Conservation (phyloP, 1,139 yeast species). For the Pichia kudriavzevii region DNA sequence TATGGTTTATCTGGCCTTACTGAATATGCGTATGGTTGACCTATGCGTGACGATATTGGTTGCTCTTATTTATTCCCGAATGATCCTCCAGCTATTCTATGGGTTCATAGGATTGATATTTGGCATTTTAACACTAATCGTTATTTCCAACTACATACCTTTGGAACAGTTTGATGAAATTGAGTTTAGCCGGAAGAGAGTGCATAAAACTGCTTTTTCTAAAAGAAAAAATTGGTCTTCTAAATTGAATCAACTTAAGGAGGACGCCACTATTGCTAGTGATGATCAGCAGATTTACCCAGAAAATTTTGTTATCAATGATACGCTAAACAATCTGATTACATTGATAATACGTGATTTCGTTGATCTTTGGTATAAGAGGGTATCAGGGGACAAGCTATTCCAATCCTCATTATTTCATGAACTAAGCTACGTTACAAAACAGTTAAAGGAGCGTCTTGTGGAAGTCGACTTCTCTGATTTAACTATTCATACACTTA, state of each 20-base stretch:
- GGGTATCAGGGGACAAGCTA: slow-evolving; percentile 38
- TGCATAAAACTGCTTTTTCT: slow-evolving; percentile 4
- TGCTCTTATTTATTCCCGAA: too few relatives aligned
- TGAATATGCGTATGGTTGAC: too few relatives aligned
- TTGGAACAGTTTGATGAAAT: slow-evolving; percentile 1
- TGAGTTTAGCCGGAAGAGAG: background rate
- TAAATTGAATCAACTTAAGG: background rate
- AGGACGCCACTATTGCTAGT: background rate
- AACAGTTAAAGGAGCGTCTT: slow-evolving; percentile 36
- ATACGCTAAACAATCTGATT: slow-evolving; percentile 45
- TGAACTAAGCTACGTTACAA: slow-evolving; percentile 40
- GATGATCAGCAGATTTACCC: slow-evolving; percentile 33
- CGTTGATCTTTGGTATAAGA: slow-evolving; percentile 55
- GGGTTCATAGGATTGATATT: slow-evolving; percentile 6
- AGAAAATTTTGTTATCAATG: slow-evolving; percentile 47
- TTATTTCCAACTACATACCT: background rate
- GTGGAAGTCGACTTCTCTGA: slow-evolving; percentile 45
- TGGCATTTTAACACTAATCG: slow-evolving; percentile 1
- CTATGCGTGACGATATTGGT: too few relatives aligned
- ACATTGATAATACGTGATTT: slow-evolving; percentile 52
- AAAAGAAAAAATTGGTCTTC: slow-evolving; percentile 3
- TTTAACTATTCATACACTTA: slow-evolving; percentile 46
- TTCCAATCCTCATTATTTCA: slow-evolving; percentile 50
- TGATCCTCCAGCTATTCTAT: too few relatives aligned
- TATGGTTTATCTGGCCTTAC: too few relatives aligned